Evolutionary conservation across 257 asterid genomes (phyloP).

Genomic region (Echium plantagineum): DNA sequence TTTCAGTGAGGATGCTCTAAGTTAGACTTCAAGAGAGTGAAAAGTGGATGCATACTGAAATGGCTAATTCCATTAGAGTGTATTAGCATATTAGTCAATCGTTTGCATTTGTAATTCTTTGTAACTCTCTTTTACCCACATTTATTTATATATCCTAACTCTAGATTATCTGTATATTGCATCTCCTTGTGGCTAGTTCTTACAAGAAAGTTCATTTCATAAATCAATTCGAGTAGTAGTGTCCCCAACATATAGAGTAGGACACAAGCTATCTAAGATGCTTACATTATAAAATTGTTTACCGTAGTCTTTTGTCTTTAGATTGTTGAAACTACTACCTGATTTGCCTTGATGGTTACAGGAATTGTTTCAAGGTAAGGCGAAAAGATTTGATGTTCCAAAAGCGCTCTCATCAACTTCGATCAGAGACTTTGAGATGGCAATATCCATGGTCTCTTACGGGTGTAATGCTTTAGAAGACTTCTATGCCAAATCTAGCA

Average conservation of each 20-base stretch:
- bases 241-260: not conserved
- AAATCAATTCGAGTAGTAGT: too few species aligned
- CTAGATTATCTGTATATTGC: not conserved
- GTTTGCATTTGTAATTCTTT: not conserved
- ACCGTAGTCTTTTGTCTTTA: not conserved
- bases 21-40: not conserved
- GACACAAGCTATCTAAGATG: not conserved
- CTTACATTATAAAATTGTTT: not conserved
- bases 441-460: slow-evolving; percentile 77
- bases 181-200: not conserved
- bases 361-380: slow-evolving; percentile 92
- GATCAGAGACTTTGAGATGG: slow-evolving; percentile 65
- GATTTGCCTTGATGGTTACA: slow-evolving; percentile 16
- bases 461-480: slow-evolving; percentile 61
- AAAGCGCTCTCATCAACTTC: slow-evolving; percentile 67
- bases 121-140: not conserved
- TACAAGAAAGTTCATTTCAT: too few species aligned
- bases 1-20: too few species aligned
- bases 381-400: slow-evolving; percentile 73
- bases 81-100: not conserved
- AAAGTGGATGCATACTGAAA: not conserved
- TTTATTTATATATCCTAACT: not conserved
- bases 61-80: not conserved
- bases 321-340: not conserved
- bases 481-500: slow-evolving; percentile 77